These are phyloP conservation scores for Flaveria brownii DNA, from an alignment of 129 eudicot species.

Conservation along the genomic window DNA sequence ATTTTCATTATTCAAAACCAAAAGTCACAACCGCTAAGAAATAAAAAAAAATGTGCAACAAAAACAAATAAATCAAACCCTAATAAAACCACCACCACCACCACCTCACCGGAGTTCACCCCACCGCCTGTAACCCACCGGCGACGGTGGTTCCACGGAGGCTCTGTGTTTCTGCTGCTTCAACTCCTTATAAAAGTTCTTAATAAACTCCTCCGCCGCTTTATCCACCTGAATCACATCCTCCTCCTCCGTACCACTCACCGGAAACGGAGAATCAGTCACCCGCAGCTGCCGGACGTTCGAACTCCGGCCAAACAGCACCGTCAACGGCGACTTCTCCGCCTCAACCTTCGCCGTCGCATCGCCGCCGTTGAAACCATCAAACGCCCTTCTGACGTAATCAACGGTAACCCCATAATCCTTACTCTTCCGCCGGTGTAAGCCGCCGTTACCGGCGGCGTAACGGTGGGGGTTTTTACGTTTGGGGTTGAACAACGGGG, in stretches of 20 bases:
- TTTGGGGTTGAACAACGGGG: conserved; percentile 44
- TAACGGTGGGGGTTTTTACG: conserved; percentile 35
- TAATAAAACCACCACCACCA: neutral
- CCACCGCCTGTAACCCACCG: conserved; percentile 45
- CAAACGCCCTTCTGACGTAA: conserved; percentile 46
- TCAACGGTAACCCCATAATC: neutral
- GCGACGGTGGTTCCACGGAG: conserved; percentile 57
- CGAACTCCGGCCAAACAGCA: conserved; percentile 58
- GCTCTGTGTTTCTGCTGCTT: conserved; percentile 53
- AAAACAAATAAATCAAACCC: conserved; percentile 11
- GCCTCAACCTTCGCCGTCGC: neutral
- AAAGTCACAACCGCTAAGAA: conserved; percentile 15
- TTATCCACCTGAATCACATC: conserved; percentile 56
- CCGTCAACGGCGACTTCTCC: conserved; percentile 43
- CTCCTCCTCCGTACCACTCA: conserved; percentile 47
- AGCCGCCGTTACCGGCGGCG: conserved; percentile 16
- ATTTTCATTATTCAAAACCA: conserved; percentile 12
- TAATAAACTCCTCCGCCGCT: conserved; percentile 84
- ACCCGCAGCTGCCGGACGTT: conserved; percentile 64
- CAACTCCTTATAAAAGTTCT: conserved; percentile 62
- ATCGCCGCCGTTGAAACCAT: conserved; percentile 39
- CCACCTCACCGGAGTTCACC: conserved; percentile 33
- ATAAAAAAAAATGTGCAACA: neutral
- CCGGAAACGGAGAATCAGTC: conserved; percentile 76
- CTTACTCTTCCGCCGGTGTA: conserved; percentile 5